phyloP scores from a whole-genome alignment of 1,284 basidiomycete genomes.

The Cryptococcus maquisensis region DNA sequence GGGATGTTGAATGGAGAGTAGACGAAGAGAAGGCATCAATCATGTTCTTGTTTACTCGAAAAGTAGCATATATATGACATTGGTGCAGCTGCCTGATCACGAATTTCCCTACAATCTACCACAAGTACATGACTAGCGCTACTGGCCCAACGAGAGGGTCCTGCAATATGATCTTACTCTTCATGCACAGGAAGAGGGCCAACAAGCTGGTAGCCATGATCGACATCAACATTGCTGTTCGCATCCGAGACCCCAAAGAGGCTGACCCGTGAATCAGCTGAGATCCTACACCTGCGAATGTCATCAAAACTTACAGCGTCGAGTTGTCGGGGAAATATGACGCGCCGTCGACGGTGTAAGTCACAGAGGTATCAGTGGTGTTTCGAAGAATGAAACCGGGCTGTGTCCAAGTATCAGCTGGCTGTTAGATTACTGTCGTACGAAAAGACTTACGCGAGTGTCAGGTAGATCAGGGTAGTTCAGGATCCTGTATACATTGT shows the following conservation, averaged over 20 bases:
- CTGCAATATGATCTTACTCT: not conserved
- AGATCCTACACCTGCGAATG: not conserved
- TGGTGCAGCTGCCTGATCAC: no score
- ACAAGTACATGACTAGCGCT: no score
- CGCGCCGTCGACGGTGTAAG: not conserved
- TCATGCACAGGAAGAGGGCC: not conserved
- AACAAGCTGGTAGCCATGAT: not conserved
- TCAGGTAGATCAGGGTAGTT: slow-evolving; percentile 2
- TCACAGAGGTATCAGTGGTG: not conserved
- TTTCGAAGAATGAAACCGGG: not conserved
- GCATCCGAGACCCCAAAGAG: not conserved
- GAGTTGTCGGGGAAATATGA: not conserved
- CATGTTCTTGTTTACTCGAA: no score
- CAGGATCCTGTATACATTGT: slow-evolving; percentile 9
- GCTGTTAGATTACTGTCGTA: not conserved
- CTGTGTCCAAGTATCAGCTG: not conserved
- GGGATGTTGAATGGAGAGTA: no score
- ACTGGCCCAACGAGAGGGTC: no score
- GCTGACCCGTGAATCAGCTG: not conserved
- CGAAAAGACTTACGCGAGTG: slow-evolving; percentile 1
- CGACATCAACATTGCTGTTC: not conserved
- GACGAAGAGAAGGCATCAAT: no score
- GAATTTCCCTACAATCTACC: no score
- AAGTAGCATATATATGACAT: no score
- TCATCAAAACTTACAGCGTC: not conserved